Base-by-base conservation (phyloP, 306 rosid genomes). In the Vachellia collinsii region DNA sequence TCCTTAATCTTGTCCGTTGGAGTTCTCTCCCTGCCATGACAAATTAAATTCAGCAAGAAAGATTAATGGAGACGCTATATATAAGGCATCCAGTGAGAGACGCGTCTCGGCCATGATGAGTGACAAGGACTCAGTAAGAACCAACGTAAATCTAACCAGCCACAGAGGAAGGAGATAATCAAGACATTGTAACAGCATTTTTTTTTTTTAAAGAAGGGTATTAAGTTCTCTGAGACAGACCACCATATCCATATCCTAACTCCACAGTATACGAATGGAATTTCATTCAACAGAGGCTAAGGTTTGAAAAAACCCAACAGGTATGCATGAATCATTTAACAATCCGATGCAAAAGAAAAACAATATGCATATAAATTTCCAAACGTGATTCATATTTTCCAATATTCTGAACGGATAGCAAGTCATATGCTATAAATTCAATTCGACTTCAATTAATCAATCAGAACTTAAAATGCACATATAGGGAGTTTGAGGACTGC, bases 1-100 rank as follows among this genome's bases (percentile, higher is more conserved):
- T 90, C 97, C 80, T 81, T 89, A 38, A 94, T 85, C 86, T 92
- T 92, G 29, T 91, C 93, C 1, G 67, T 51, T n/a, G 97, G 89
- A 16, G 87, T 82, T 61, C 84, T 80, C 70, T 89, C 92, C 81
- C 97, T 92, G 88, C 46, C 65, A 81, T 37, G 16, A 65, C 44
- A 41, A 46, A 29, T 23, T 42, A 76, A 76, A 83, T 50, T 77
- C 84, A 84, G 72, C 51, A 36, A 22, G 38, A 67, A 37, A 50
- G 5, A 17, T 0, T 8, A 47, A 19, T 19, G 39, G 19, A 36
- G 8, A 17, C 14, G 14, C 1, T 11, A 10, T 46, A 46, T 46
- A 11, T 3, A 29, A 29, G 34, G 34, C 34, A 29, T 29, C 1
- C 2, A 29, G 34, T 29, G 34, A 29, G 34, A 29, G 34, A 29